Base-by-base conservation (phyloP, 75 land plant species). In the Selaginella moellendorffii region DNA sequence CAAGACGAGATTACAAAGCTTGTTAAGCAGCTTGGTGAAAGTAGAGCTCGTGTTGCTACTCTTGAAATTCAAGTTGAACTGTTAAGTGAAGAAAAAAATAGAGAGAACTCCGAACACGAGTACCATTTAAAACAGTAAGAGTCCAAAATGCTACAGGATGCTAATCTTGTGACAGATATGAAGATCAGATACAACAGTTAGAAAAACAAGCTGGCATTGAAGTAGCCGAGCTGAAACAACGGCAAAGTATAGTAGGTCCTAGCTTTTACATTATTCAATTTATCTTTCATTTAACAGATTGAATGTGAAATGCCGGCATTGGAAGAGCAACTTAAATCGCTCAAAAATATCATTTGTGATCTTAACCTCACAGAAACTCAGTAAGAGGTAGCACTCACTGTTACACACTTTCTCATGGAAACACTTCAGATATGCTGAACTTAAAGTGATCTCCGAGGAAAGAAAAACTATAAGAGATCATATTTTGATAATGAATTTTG, bases 11-110 rank as follows among this genome's bases (percentile, higher is more conserved):
- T 54, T 22, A 19, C 62, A 31, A 71, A 36, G 63, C 14, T 71
- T 56, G 68, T 66, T 31, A 66, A 71, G 26, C 74, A 65, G 69
- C 69, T 71, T 69, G 74, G 71, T 29, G 74, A 71, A 51, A 71
- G 74, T 59, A 66, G 74, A 1, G 74, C 64, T 17, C 71, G 14
- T 53, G 69, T 71, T 23, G 74, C 74, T 0, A 71, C 69, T 25
- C 74, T 71, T 10, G 71, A 66, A 28, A 66, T 62, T 12, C 69
- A 71, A 28, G n/a, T 71, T 26, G 21, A 59, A 24, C 24, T 71
- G 26, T 42, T 71, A 8, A 25, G 18, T 31, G 36, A 65, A 20
- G 70, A 71, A 31, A 67, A 24, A 62, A 66, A 52, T 12, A 29
- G 65, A 1, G 28, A 56, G 36, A 46, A 71, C 19, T 53, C 29